phyloP scores from a whole-genome alignment of 1,284 basidiomycete species.

The Rhizoctonia solani region DNA sequence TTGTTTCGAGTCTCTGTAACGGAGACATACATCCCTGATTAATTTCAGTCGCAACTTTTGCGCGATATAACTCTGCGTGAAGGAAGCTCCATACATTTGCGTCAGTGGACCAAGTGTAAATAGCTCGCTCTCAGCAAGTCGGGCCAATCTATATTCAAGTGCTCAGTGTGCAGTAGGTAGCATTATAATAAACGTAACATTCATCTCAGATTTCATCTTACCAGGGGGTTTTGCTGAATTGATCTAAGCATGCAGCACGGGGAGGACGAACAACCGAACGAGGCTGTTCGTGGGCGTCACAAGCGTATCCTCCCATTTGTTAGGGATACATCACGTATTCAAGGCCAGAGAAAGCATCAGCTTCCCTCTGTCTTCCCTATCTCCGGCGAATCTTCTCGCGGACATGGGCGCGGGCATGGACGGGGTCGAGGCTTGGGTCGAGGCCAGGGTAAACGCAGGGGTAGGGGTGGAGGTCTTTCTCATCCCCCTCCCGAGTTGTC shows the following conservation, averaged over 20 bases:
- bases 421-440: not conserved
- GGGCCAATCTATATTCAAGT: no score
- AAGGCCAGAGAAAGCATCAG: not conserved
- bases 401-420: not conserved
- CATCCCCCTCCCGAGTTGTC: no score
- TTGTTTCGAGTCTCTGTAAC: slow-evolving; percentile 14
- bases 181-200: no score
- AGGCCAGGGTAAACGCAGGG: not conserved
- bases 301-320: slow-evolving; percentile 20
- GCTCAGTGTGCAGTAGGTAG: no score
- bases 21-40: slow-evolving; percentile 12
- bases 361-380: no score
- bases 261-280: slow-evolving; percentile 24
- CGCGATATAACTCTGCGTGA: not conserved
- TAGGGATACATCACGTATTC: slow-evolving; percentile 14
- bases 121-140: no score
- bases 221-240: no score
- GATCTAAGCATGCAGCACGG: slow-evolving; percentile 12
- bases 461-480: not conserved
- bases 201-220: no score
- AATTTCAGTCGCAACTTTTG: slow-evolving; percentile 10
- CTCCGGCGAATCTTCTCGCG: no score
- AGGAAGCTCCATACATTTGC: slow-evolving; percentile 13
- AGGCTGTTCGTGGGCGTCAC: slow-evolving; percentile 17
- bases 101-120: no score